Percentiles rank a stretch among this genome's conserved stretches.
Evolutionary conservation across 768 basidiomycete genomes (phyloP).

Genomic region (Chalciporus sphaerocephalus): DNA sequence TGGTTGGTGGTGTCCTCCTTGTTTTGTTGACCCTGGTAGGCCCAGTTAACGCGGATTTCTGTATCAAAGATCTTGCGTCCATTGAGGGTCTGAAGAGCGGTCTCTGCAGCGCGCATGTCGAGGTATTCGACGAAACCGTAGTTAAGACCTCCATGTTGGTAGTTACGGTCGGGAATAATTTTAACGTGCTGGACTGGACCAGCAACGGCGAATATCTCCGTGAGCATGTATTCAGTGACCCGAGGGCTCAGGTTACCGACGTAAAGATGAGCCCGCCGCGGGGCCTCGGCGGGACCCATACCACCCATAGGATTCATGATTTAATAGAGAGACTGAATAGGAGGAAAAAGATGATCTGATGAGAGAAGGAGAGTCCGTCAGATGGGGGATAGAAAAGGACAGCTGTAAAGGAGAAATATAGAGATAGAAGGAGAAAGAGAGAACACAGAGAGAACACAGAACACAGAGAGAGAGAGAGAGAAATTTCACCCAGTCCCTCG

Average conservation of each 20-base stretch:
- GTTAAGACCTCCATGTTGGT: conserved; percentile 98
- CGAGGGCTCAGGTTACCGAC: conserved; percentile 97
- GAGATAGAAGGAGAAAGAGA: conserved; percentile 32
- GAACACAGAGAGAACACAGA: conserved; percentile 28
- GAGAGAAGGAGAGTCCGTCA: conserved; percentile 34
- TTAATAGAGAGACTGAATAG: conserved; percentile 41
- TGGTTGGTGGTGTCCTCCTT: conserved; percentile 98
- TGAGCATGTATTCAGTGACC: conserved; percentile 99
- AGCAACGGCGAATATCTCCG: conserved; percentile 94
- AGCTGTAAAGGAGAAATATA: conserved; percentile 32
- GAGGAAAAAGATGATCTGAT: conserved; percentile 40
- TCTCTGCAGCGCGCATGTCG: conserved; percentile 98
- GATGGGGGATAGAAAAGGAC: conserved; percentile 33
- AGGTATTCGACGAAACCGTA: conserved; percentile 99
- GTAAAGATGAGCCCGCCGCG: conserved; percentile 94
- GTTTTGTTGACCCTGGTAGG: conserved; percentile 96
- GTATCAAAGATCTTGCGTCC: conserved; percentile 99
- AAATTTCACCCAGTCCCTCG: conserved; percentile 18
- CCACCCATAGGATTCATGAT: conserved; percentile 68
- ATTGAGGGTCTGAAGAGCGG: conserved; percentile 96
- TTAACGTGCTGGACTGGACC: conserved; percentile 98
- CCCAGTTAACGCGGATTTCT: conserved; percentile 99
- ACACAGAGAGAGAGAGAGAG: conserved; percentile 18
- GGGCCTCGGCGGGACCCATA: conserved; percentile 72
- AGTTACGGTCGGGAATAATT: conserved; percentile 99